Conservation (phyloP, 371 early-diverging fungal species). For the Saksenaea vasiformis region DNA sequence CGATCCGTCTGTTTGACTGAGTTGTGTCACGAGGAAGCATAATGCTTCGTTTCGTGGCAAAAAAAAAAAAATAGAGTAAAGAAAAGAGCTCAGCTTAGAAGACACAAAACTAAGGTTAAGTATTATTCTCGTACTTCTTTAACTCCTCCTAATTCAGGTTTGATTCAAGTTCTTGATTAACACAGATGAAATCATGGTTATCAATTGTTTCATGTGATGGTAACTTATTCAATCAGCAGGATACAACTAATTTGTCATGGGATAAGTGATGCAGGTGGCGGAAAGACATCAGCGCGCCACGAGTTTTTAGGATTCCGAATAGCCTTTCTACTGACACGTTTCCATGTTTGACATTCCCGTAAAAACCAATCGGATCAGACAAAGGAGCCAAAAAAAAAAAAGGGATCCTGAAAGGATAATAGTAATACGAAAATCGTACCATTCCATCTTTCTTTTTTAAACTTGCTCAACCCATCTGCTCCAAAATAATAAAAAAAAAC, state of each 20-base stretch:
- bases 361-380: neutral
- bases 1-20: neutral
- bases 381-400: neutral
- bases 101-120: neutral
- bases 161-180: too few species aligned
- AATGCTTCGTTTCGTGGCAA: neutral
- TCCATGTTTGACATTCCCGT: neutral
- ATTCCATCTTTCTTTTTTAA: too few species aligned
- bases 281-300: conserved; percentile 2
- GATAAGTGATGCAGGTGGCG: neutral
- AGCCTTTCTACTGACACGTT: neutral
- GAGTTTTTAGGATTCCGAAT: neutral
- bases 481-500: too few species aligned
- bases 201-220: neutral
- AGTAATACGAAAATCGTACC: too few species aligned
- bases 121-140: neutral
- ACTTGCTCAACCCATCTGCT: too few species aligned
- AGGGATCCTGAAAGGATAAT: neutral
- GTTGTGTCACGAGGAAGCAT: neutral
- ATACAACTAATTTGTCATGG: neutral
- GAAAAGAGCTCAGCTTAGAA: neutral
- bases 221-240: neutral
- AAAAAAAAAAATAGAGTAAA: too few species aligned
- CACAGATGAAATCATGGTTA: neutral
- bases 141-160: neutral